phyloP scores from a whole-genome alignment of 768 basidiomycete species.

The Lyophyllum atratum region DNA sequence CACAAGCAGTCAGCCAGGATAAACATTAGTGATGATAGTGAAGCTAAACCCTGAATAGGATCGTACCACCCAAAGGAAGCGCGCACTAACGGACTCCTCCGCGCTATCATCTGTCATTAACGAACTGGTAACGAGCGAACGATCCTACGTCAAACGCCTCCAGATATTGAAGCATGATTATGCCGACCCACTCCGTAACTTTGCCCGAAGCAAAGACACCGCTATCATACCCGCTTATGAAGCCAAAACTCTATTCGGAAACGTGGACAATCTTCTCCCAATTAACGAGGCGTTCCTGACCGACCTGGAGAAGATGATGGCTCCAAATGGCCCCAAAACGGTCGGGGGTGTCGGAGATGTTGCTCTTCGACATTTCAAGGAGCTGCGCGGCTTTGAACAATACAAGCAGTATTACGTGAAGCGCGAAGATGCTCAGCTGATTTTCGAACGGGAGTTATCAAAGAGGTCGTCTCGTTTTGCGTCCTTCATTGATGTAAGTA shows the following conservation, averaged over 20 bases:
- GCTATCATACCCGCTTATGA: constrained; percentile 89
- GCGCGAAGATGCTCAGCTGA: constrained; percentile 88
- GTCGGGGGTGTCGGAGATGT: constrained; percentile 82
- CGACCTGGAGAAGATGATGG: constrained; percentile 80
- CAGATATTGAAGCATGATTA: constrained; percentile 84
- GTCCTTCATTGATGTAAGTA: constrained; percentile 83
- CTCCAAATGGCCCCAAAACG: constrained; percentile 53
- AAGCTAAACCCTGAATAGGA: constrained; percentile 31
- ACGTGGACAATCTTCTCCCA: constrained; percentile 85
- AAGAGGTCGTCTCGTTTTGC: constrained; percentile 82
- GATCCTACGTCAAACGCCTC: constrained; percentile 84
- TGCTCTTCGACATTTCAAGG: constrained; percentile 83
- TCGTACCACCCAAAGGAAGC: constrained; percentile 48
- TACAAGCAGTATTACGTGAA: constrained; percentile 92
- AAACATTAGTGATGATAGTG: background rate
- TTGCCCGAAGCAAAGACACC: constrained; percentile 81
- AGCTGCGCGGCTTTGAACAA: constrained; percentile 81
- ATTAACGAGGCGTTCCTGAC: constrained; percentile 87
- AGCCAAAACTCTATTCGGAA: constrained; percentile 92
- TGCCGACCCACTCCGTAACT: constrained; percentile 87
- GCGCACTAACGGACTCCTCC: constrained; percentile 63
- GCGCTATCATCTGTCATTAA: constrained; percentile 75
- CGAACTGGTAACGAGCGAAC: constrained; percentile 88
- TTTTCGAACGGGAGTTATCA: constrained; percentile 82
- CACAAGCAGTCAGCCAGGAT: background rate